These are phyloP conservation scores for Phytophthora constricta DNA, from an alignment of 352 stramenopile genomes.

Conservation along the genomic window DNA sequence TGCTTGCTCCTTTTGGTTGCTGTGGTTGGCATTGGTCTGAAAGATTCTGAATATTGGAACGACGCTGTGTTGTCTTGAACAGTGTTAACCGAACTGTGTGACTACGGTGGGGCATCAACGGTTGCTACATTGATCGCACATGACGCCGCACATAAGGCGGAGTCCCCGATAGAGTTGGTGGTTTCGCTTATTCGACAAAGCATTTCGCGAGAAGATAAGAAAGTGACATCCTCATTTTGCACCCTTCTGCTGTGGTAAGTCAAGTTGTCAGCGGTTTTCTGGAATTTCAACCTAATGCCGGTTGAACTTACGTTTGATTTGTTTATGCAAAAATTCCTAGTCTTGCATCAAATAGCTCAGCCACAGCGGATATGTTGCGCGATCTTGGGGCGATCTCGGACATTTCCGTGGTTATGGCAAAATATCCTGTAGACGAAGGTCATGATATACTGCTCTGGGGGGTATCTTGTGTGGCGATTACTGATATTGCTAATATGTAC, in stretches of 20 bases:
- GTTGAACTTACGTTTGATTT: conserved; percentile 3
- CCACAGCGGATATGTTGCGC: conserved; percentile 49
- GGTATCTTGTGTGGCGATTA: conserved; percentile 1
- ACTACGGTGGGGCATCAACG: conserved; percentile 54
- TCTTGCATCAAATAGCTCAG: conserved; percentile 56
- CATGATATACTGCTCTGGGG: neutral
- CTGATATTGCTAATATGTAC: neutral
- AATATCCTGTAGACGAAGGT: conserved; percentile 75
- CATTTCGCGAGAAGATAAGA: conserved; percentile 70
- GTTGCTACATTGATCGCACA: conserved; percentile 41
- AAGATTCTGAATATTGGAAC: neutral
- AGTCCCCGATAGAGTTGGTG: conserved; percentile 50
- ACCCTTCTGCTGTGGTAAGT: conserved; percentile 70
- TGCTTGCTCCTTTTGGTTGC: neutral
- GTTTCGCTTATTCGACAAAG: conserved; percentile 63
- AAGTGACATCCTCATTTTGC: conserved; percentile 72
- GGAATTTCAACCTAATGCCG: too few species aligned
- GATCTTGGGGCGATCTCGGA: conserved; percentile 66
- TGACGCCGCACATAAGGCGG: conserved; percentile 25
- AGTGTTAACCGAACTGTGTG: conserved; percentile 71
- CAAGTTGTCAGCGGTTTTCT: too few species aligned
- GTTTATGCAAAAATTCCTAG: conserved; percentile 22
- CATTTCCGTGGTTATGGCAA: conserved; percentile 75
- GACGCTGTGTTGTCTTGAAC: neutral
- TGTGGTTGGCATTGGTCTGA: neutral